Base-by-base conservation (phyloP, 345 rosid species). In the Anastatica hierochuntica region DNA sequence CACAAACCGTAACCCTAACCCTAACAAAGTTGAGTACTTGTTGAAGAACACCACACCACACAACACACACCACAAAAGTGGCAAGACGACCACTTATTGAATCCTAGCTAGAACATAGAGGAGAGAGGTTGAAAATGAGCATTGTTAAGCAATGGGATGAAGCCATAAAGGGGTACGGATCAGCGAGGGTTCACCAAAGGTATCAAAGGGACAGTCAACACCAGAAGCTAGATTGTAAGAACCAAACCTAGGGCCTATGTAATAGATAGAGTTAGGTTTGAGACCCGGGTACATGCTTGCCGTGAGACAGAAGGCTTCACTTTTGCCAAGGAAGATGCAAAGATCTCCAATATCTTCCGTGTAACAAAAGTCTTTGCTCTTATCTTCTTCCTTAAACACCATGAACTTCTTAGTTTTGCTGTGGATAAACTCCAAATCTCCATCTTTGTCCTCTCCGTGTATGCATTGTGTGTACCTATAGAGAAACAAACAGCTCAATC, bases 331-430 rank as follows among this genome's bases (percentile, higher is more conserved):
- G 21, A 62, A 62, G 45, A 62, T 62, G 52, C 59, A 62, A 2
- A 62, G 52, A 35, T 52, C 52, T 24, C 66, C 58, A 19, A 40
- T 60, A 50, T 60, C 49, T 31, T 50, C 43, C 8, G 58, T 60
- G 66, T 60, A 60, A 21, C 24, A 60, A 40, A 49, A 40, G 16
- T 60, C 50, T 41, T 42, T 50, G 10, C 35, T 40, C 13, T 10
- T 44, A 12, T n/a, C 43, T 31, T 60, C 66, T 60, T 60, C 43
- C 35, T 11, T 60, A 50, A 60, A 60, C 43, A 41, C 17, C 66
- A 31, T 60, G 12, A 50, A 40, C 35, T 58, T 34, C 35, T 60
- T 40, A 3, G 50, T 50, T 5, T 8, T 18, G 49, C 30, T n/a
- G 19, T 55, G 48, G 14, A 39, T 7, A 4, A 2, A 0, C 10